Base-by-base conservation (phyloP, 73 alveolate species). In the Paramecium pentaurelia region DNA sequence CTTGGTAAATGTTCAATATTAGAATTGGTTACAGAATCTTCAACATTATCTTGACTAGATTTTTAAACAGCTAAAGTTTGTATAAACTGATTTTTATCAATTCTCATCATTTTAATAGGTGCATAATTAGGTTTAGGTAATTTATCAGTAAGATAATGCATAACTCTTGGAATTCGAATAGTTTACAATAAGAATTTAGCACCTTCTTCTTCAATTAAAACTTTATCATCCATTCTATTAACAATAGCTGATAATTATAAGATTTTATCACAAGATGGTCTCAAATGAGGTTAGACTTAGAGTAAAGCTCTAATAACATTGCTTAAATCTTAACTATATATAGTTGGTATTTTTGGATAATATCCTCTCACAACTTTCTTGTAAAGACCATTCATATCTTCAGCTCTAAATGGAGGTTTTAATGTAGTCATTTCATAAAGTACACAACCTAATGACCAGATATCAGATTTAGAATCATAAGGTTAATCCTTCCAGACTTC, bases 401-500 rank as follows among this genome's bases (percentile, higher is more conserved):
- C 98, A 37, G 99, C 99, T 94, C 98, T 96, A 94, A 98, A 98
- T 18, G 99, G 99, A 18, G 99, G 99, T 58, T 97, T 96, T 47
- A 98, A 87, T 16, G 99, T 92, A 28, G 98, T 96, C 97, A 96
- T 94, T 95, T 98, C 99, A 95, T 97, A 98, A 45, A 98, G 93
- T n/a, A 98, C 99, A 87, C 99, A 98, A 44, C 99, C 99, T 9
- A 98, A 92, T 70, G 99, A 96, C 99, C 99, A 98, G 30, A 98
- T 94, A 95, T 98, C 99, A 96, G 98, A 95, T 95, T 98, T 98
- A 42, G 97, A 93, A 45, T 97, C 98, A 93, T 98, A 98, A 32
- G 99, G 99, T 68, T 97, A 95, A 92, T 98, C 99, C 87, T 96
- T 98, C 99, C 99, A 98, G 0, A 98, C 99, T 93, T 98, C 99